Evolutionary conservation across 78 protist species (phyloP).

Genomic region (Andalucia godoyi): DNA sequence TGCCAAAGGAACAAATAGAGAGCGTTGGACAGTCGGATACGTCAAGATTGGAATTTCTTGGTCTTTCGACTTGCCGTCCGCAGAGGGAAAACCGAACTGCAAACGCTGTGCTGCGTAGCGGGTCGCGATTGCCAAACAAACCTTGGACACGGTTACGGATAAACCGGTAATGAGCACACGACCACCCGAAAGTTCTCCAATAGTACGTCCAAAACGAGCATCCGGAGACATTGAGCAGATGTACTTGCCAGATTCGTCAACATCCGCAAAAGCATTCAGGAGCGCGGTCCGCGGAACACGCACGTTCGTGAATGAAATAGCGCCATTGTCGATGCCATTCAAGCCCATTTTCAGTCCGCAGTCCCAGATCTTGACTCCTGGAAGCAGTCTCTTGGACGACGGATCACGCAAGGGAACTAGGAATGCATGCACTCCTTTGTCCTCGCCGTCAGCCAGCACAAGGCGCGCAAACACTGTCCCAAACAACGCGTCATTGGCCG

Average conservation of each 20-base stretch:
- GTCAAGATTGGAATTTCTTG: too few species aligned
- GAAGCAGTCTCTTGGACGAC: not conserved
- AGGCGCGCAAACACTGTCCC: too few species aligned
- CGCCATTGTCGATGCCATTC: constrained; percentile 33
- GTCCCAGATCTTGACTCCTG: not conserved
- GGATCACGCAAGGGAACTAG: constrained; percentile 46
- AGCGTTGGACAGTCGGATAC: too few species aligned
- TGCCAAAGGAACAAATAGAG: too few species aligned
- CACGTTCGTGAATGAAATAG: constrained; percentile 33
- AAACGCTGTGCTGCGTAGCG: too few species aligned
- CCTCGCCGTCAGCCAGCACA: too few species aligned
- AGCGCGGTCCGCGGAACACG: constrained; percentile 43
- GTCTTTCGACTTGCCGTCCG: too few species aligned
- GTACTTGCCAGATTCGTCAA: not conserved
- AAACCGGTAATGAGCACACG: too few species aligned
- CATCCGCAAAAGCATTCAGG: constrained; percentile 1
- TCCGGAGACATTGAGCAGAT: too few species aligned
- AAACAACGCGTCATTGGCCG: constrained; percentile 56
- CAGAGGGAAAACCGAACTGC: too few species aligned
- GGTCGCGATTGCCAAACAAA: not conserved
- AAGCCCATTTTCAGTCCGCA: constrained; percentile 25
- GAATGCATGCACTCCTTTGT: constrained; percentile 51
- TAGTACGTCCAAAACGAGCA: too few species aligned
- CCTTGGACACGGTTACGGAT: not conserved
- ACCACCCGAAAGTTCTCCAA: too few species aligned